These are phyloP conservation scores for Neurospora pannonica DNA, from an alignment of 495 filamentous ascomycete genomes.

Conservation along the genomic window DNA sequence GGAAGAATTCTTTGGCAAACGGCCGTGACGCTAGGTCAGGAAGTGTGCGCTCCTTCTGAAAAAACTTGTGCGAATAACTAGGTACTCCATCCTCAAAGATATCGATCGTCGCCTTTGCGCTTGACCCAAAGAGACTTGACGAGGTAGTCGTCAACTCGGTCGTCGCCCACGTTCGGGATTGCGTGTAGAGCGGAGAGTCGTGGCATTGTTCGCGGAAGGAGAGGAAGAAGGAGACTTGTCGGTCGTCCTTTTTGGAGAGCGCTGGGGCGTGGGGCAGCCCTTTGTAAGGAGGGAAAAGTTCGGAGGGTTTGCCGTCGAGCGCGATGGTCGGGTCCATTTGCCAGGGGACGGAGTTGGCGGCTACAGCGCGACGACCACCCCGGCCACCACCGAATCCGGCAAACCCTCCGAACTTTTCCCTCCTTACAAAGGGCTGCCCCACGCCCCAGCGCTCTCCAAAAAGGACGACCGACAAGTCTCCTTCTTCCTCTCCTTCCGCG, in stretches of 20 bases:
- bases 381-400: no score
- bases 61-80: slow-evolving; percentile 39
- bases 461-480: slow-evolving; percentile 35
- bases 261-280: slow-evolving; percentile 36
- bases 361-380: no score
- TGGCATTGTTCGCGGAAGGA: slow-evolving; percentile 39
- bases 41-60: slow-evolving; percentile 32
- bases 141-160: not conserved
- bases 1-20: slow-evolving; percentile 41
- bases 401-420: slow-evolving; percentile 36
- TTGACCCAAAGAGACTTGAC: not conserved
- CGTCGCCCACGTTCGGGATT: slow-evolving; percentile 16
- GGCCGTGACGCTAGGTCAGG: slow-evolving; percentile 34
- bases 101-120: slow-evolving; percentile 36
- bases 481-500: slow-evolving; percentile 38
- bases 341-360: no score
- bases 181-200: slow-evolving; percentile 40
- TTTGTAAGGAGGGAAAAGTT: slow-evolving; percentile 34
- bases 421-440: slow-evolving; percentile 34
- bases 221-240: slow-evolving; percentile 36
- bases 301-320: slow-evolving; percentile 30
- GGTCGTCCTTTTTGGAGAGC: slow-evolving; percentile 27
- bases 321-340: slow-evolving; percentile 22
- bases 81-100: slow-evolving; percentile 40
- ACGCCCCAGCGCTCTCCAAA: slow-evolving; percentile 22